Base-by-base conservation (phyloP, 305 asterid species). In the Fraxinus paxiana region DNA sequence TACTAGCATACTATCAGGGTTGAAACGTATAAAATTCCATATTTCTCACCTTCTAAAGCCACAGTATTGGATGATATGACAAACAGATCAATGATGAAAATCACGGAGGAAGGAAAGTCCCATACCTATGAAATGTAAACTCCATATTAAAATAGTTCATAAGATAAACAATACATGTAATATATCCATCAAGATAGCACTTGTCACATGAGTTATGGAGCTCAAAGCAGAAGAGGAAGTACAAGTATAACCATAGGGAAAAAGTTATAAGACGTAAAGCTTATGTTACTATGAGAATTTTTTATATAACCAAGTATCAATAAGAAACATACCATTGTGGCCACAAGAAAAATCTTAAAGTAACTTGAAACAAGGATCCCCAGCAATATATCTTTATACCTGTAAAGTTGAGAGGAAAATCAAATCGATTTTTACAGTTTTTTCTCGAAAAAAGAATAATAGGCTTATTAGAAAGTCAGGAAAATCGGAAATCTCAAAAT, bases 341-440 rank as follows among this genome's bases (percentile, higher is more conserved):
- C 91, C 87, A 91, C 78, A 72, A 93, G 91, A 85, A 92, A 93
- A 79, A 92, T 84, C 91, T 93, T 91, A 88, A 94, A 94, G 92
- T 93, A 94, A 86, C 96, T 92, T 2, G 98, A 94, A 81, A 91
- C 83, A 67, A 93, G 87, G 82, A 92, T 79, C 6, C 82, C 90
- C 56, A 92, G 88, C 79, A 87, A 67, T 61, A 88, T 75, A 37
- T 93, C 90, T 84, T 88, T 87, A 90, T 86, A 92, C 87, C 97
- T 94, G 90, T 76, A 74, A 82, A 82, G 79, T 84, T 77, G 54
- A 84, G 56, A 76, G 51, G 41, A 76, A 79, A 26, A 79, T n/a
- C 5, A 63, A 73, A 41, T 72, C 51, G 26, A 56, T 67, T 79
- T 80, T 79, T 22, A 24, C 77, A 18, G 80, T 78, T 34, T 71